Evolutionary conservation across 208 protist species (phyloP).

Genomic region (Leishmania gerbilli): DNA sequence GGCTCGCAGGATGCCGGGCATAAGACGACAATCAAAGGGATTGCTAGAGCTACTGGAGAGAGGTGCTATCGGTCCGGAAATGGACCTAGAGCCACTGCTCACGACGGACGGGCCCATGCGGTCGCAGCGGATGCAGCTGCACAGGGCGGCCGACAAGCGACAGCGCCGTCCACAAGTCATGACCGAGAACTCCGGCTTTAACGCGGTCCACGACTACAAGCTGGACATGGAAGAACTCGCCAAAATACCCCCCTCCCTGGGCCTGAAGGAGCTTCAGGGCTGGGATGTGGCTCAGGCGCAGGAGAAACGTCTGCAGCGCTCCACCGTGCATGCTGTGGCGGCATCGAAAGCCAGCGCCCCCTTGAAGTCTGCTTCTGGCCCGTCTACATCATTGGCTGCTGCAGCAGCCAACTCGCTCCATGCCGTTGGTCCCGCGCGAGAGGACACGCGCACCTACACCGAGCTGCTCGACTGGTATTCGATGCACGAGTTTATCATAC

Average conservation of each 20-base stretch:
- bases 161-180: slow-evolving; percentile 40
- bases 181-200: slow-evolving; percentile 72
- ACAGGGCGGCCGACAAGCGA: slow-evolving; percentile 18
- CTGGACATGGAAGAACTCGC: slow-evolving; percentile 79
- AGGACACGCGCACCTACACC: slow-evolving; percentile 88
- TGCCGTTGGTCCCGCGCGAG: slow-evolving; percentile 20
- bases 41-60: slow-evolving; percentile 53
- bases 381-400: background rate
- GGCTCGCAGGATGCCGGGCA: background rate
- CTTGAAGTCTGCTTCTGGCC: background rate
- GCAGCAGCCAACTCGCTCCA: background rate
- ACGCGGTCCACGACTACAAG: slow-evolving; percentile 54
- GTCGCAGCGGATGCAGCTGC: slow-evolving; percentile 40
- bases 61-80: slow-evolving; percentile 40
- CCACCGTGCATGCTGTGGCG: background rate
- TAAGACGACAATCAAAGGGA: slow-evolving; percentile 7
- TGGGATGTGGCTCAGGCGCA: slow-evolving; percentile 69
- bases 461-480: slow-evolving; percentile 93
- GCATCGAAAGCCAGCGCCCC: slow-evolving; percentile 5
- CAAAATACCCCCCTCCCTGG: slow-evolving; percentile 72
- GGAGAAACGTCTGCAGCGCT: slow-evolving; percentile 15
- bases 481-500: slow-evolving; percentile 95
- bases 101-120: slow-evolving; percentile 62
- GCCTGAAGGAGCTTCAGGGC: slow-evolving; percentile 66
- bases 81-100: slow-evolving; percentile 68